Percentiles rank a stretch among this genome's conserved stretches.
Conservation (phyloP, 495 filamentous ascomycete genomes). For the Lasiosphaeriaceae sp. region DNA sequence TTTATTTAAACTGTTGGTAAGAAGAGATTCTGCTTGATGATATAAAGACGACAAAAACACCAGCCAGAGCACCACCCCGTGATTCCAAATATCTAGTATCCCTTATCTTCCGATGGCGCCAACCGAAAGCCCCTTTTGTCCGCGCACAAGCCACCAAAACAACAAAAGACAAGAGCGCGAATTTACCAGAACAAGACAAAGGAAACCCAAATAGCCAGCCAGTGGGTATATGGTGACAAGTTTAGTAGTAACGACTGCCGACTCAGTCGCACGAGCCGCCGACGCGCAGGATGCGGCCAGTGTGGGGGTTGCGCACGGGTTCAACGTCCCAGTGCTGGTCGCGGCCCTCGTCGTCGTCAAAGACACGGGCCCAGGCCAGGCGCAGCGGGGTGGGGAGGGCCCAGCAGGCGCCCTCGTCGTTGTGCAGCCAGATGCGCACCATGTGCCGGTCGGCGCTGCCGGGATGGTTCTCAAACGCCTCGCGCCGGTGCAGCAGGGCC, state of each 20-base stretch:
- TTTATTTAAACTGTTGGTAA: no score
- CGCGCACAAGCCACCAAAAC: no score
- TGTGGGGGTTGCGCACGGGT: constrained; percentile 15
- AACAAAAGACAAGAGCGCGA: no score
- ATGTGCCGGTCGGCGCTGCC: constrained; percentile 11
- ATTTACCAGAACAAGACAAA: no score
- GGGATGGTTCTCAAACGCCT: constrained; percentile 21
- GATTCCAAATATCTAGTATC: no score
- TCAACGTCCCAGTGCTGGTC: constrained; percentile 21
- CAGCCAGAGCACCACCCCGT: no score
- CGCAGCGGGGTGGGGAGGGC: constrained; percentile 17
- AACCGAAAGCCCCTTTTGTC: no score
- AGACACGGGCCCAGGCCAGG: constrained; percentile 23
- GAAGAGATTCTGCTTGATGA: no score
- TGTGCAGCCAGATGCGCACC: constrained; percentile 23
- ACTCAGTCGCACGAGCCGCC: constrained; percentile 20
- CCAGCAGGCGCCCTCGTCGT: constrained; percentile 22
- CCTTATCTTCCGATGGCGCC: no score
- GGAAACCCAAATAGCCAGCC: no score
- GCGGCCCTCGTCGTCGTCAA: constrained; percentile 19
- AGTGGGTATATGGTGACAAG: no score
- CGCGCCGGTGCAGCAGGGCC: constrained; percentile 20
- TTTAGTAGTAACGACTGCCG: not conserved
- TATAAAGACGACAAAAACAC: no score
- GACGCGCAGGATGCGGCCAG: constrained; percentile 12